phyloP scores from a whole-genome alignment of 768 basidiomycete genomes.

The Gelatoporia subvermispora region DNA sequence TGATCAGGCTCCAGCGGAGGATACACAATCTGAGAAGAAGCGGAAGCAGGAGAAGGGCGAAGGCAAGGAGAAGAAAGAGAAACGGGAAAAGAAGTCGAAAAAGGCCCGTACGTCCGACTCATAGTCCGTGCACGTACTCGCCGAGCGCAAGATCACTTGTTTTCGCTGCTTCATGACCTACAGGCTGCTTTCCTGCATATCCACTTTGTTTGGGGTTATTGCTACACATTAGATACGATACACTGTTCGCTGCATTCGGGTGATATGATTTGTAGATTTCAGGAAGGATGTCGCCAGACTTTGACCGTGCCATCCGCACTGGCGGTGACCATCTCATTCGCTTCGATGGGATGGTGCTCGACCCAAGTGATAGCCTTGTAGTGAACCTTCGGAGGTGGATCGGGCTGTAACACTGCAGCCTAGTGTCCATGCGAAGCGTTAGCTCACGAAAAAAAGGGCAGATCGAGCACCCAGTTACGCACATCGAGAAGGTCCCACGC shows the following conservation, averaged over 20 bases:
- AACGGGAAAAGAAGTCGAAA: too few species aligned
- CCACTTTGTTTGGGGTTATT: conserved; percentile 21
- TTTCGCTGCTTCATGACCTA: too few species aligned
- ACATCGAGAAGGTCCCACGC: conserved; percentile 93
- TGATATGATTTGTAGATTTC: too few species aligned
- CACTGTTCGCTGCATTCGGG: conserved; percentile 19
- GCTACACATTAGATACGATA: conserved; percentile 18
- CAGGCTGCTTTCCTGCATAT: conserved; percentile 17
- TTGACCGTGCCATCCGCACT: conserved; percentile 91
- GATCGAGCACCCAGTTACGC: conserved; percentile 23
- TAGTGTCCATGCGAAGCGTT: conserved; percentile 23
- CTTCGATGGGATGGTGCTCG: conserved; percentile 80
- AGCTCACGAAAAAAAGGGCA: neutral
- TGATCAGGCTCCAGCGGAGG: too few species aligned
- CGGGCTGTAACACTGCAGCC: conserved; percentile 67
- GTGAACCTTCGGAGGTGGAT: conserved; percentile 75
- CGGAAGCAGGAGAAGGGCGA: too few species aligned
- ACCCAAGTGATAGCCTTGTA: conserved; percentile 87
- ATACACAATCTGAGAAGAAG: too few species aligned
- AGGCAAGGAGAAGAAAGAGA: too few species aligned
- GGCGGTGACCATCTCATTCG: conserved; percentile 81
- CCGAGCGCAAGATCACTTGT: too few species aligned
- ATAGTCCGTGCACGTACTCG: too few species aligned
- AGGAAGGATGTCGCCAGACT: conserved; percentile 52
- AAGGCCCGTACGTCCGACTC: too few species aligned